These are phyloP conservation scores for Erythrobasidium hasegawianum DNA, from an alignment of 1,284 basidiomycete genomes.

Conservation along the genomic window DNA sequence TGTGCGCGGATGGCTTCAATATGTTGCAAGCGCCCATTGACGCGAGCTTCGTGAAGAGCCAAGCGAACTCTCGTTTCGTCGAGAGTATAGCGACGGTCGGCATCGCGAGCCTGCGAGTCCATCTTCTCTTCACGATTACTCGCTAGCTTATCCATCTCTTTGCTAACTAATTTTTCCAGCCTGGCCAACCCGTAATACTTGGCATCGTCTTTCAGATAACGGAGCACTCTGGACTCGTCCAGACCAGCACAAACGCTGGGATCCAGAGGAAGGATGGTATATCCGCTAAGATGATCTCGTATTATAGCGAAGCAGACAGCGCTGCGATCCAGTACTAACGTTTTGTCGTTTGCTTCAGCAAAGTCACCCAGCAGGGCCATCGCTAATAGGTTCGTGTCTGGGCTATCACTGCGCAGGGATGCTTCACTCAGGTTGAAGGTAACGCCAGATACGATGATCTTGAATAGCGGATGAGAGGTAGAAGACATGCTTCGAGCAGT, in stretches of 20 bases:
- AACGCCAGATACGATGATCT: conserved; percentile 2
- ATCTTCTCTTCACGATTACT: no score
- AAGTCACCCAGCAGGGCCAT: conserved; percentile 19
- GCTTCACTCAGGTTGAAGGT: neutral
- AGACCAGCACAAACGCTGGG: neutral
- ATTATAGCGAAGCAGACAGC: conserved; percentile 10
- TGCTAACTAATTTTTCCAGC: neutral
- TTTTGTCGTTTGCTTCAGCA: conserved; percentile 3
- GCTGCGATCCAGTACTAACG: conserved; percentile 5
- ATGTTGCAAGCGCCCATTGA: no score
- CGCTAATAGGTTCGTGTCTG: conserved; percentile 8
- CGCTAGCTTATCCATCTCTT: neutral
- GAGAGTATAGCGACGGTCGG: no score
- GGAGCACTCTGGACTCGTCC: conserved; percentile 1
- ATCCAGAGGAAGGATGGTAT: conserved; percentile 19
- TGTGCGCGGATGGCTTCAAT: no score
- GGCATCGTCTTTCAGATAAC: conserved; percentile 12
- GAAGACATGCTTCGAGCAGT: no score
- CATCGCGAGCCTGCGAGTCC: no score
- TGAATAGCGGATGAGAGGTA: no score
- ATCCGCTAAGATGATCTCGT: conserved; percentile 16
- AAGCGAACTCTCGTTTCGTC: no score
- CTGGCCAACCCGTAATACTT: conserved; percentile 17
- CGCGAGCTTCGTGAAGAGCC: no score
- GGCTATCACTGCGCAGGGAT: conserved; percentile 6